These are phyloP conservation scores for Moesziomyces globuligerus DNA, from an alignment of 1,284 basidiomycete species.

Conservation along the genomic window DNA sequence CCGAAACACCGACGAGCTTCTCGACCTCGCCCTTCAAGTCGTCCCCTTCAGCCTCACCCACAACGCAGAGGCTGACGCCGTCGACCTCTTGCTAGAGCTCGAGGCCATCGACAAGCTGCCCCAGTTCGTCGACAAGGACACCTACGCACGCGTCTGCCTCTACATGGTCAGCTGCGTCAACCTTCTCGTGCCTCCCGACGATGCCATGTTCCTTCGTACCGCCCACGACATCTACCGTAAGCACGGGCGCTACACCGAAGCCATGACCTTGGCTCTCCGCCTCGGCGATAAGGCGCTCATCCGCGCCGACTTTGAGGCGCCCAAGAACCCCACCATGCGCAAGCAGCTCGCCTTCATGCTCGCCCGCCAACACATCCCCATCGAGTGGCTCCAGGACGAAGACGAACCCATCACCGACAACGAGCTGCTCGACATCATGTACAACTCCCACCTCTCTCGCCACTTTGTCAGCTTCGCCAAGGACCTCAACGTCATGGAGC, in stretches of 20 bases:
- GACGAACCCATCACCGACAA: conserved; percentile 69
- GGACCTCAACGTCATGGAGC: conserved; percentile 88
- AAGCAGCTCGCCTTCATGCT: conserved; percentile 94
- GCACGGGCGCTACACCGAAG: conserved; percentile 89
- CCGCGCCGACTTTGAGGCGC: conserved; percentile 64
- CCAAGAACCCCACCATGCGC: conserved; percentile 76
- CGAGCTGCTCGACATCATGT: conserved; percentile 75
- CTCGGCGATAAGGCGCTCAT: conserved; percentile 85
- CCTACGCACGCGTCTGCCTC: conserved; percentile 89
- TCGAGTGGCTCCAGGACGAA: conserved; percentile 86
- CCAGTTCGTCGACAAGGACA: conserved; percentile 74
- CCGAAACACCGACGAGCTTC: conserved; percentile 53
- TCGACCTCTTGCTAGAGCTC: conserved; percentile 92
- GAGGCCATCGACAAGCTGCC: conserved; percentile 80
- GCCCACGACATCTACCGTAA: conserved; percentile 90
- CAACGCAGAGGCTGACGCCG: conserved; percentile 98
- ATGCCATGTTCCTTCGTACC: conserved; percentile 86
- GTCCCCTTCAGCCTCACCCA: conserved; percentile 91
- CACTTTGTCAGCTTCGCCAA: conserved; percentile 93
- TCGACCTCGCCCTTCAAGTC: conserved; percentile 82
- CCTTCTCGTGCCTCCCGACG: conserved; percentile 92
- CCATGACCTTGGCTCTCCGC: conserved; percentile 85
- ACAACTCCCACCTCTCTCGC: conserved; percentile 76
- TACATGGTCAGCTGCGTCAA: conserved; percentile 96
- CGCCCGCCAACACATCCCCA: conserved; percentile 88